Percentiles rank a stretch among this genome's conserved stretches.
Conservation (phyloP, 306 rosid genomes). For the Castanea sativa region DNA sequence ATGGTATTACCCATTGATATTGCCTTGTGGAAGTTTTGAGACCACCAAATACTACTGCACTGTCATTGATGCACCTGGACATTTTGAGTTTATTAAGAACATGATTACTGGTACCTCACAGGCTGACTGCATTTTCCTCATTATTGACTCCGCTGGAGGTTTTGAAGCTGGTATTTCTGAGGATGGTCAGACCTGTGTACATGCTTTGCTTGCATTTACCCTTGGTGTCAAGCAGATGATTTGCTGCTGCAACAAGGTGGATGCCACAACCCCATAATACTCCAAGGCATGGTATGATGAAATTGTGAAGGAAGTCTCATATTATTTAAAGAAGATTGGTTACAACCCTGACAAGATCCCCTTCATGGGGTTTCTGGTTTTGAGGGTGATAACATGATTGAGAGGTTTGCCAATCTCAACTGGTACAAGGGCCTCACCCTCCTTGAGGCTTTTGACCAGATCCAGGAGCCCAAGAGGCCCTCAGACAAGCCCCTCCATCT, state of each 20-base stretch:
- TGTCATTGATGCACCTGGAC: too few species aligned
- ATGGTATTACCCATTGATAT: too few species aligned
- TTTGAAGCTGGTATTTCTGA: constrained; percentile 38
- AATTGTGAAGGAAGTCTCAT: constrained; percentile 27
- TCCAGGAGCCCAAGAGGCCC: constrained; percentile 5
- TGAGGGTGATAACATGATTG: constrained; percentile 12
- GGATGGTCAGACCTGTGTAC: constrained; percentile 38
- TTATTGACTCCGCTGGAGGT: constrained; percentile 36
- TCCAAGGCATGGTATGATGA: constrained; percentile 37
- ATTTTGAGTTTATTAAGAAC: too few species aligned
- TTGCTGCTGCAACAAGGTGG: constrained; percentile 22
- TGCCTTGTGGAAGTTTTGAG: too few species aligned
- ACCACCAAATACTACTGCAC: too few species aligned
- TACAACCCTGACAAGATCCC: constrained; percentile 2
- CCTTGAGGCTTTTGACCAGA: constrained; percentile 29
- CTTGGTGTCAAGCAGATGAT: constrained; percentile 21
- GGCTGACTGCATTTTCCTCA: constrained; percentile 34
- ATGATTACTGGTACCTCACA: too few species aligned
- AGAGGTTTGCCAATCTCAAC: constrained; percentile 24
- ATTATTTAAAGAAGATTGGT: too few species aligned
- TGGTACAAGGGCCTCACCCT: constrained; percentile 36
- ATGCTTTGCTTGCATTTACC: constrained; percentile 33
- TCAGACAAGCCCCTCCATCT: neutral
- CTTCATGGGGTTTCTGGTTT: constrained; percentile 23
- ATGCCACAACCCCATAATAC: constrained; percentile 34